Percentiles rank a stretch among this genome's conserved stretches.
These are phyloP conservation scores for Rhazya stricta DNA, from an alignment of 257 asterid species.

Conservation along the genomic window DNA sequence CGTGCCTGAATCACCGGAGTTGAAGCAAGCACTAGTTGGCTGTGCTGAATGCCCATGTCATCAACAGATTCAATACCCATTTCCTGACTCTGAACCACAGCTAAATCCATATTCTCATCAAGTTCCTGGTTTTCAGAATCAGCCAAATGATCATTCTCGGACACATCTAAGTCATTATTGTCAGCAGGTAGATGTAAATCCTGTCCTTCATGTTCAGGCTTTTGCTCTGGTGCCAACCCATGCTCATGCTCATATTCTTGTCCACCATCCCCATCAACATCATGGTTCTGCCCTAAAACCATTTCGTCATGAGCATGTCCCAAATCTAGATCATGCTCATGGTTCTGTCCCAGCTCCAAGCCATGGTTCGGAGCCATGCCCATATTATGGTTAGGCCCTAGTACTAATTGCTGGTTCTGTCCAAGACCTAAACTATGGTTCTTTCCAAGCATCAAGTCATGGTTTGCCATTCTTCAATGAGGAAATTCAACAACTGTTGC, in stretches of 20 bases:
- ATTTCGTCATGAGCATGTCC: conserved; percentile 33
- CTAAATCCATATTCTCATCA: conserved; percentile 66
- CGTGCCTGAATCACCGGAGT: conserved; percentile 74
- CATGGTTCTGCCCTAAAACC: conserved; percentile 41
- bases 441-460: conserved; percentile 51
- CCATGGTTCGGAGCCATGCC: conserved; percentile 46
- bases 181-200: conserved; percentile 43
- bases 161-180: conserved; percentile 44
- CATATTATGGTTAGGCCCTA: conserved; percentile 48
- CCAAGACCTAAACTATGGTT: conserved; percentile 37
- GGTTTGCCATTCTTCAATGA: conserved; percentile 44
- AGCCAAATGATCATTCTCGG: conserved; percentile 54
- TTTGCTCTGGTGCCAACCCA: conserved; percentile 50
- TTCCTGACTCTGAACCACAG: conserved; percentile 57
- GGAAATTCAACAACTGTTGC: conserved; percentile 11
- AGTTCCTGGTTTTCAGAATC: conserved; percentile 58
- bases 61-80: conserved; percentile 51
- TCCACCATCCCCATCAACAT: conserved; percentile 31
- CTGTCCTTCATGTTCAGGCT: conserved; percentile 47
- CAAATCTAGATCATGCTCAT: conserved; percentile 21
- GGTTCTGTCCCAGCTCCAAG: conserved; percentile 38
- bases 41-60: conserved; percentile 43
- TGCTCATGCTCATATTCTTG: conserved; percentile 53
- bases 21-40: conserved; percentile 47
- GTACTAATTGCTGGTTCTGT: conserved; percentile 47